Base-by-base conservation (phyloP, 352 stramenopile genomes). In the Paralagenidium karlingii region DNA sequence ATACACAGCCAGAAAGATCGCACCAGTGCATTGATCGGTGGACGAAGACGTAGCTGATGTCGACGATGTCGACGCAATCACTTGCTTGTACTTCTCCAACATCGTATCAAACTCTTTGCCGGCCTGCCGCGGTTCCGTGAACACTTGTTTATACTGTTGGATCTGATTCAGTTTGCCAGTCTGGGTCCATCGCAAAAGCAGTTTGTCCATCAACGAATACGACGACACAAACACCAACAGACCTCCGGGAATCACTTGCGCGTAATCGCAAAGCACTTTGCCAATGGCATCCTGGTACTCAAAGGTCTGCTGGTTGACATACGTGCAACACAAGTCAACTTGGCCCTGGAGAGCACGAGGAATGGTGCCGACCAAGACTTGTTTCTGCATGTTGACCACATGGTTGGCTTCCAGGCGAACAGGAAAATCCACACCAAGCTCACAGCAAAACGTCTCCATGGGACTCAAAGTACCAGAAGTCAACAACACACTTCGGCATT, bases 1-100 rank as follows among this genome's bases (percentile, higher is more conserved):
- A 65, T 97, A 99, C 2, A 99, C 95, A 1, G 93, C 95, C 45
- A 99, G 81, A 38, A 99, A 88, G 10, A 98, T 74, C 1, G 90
- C 93, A 20, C 95, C 95, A 16, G 30, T 22, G 19, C 16, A 36
- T 18, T 50, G 60, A 0, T 29, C 15, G 9, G 24, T 30, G 15
- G 24, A 34, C 37, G 6, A 18, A 9, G n/a, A 10, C 22, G 7
- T 37, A 31, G 27, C 36, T 0, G 37, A 34, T 6, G 45, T 34
- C 43, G 47, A 53, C 11, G 43, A 39, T 32, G 53, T 47, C 1
- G 24, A 16, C 4, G 60, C 51, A 25, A 86, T 79, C 2, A 43
- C 55, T 36, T 40, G 38, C 43, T 83, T 85, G 51, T 89, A 91
- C 12, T 84, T 53, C 22, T 86, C 71, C 16, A 91, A 41, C 3